Evolutionary conservation across 495 filamentous ascomycete species (phyloP).

Genomic region (Neurospora intermedia): DNA sequence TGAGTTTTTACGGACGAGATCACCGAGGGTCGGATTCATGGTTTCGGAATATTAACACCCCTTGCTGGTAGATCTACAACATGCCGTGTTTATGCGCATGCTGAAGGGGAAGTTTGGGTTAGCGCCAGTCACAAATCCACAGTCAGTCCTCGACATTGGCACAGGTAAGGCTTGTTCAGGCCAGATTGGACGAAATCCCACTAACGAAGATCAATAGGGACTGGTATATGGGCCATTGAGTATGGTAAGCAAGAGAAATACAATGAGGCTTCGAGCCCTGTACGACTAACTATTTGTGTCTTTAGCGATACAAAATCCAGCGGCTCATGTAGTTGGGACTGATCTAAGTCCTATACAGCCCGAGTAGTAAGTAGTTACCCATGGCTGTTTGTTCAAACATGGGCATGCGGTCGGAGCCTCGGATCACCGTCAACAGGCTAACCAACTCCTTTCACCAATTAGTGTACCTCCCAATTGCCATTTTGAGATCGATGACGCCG

Average conservation of each 20-base stretch:
- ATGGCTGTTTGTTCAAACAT: conserved; percentile 3
- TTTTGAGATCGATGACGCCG: conserved; percentile 40
- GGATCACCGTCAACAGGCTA: not conserved
- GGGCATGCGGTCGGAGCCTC: not conserved
- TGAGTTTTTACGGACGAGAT: conserved; percentile 7
- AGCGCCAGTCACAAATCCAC: conserved; percentile 29
- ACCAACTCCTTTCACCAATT: not conserved
- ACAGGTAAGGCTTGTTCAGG: conserved; percentile 18
- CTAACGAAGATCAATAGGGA: conserved; percentile 13
- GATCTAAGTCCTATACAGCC: conserved; percentile 42
- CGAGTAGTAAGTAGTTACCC: conserved; percentile 2
- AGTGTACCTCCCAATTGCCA: conserved; percentile 37
- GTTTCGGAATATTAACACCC: not conserved
- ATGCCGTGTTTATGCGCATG: conserved; percentile 32
- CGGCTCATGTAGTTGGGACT: conserved; percentile 26
- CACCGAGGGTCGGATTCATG: not conserved
- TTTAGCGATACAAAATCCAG: conserved; percentile 17
- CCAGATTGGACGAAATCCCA: not conserved
- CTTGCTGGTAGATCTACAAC: conserved; percentile 34
- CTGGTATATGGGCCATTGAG: conserved; percentile 36
- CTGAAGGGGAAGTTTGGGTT: conserved; percentile 32
- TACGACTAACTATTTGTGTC: not conserved
- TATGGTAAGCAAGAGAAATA: conserved; percentile 8
- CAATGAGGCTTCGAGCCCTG: not conserved
- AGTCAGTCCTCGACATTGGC: conserved; percentile 33